These are phyloP conservation scores for Diaporthe nobilis DNA, from an alignment of 2,329 filamentous ascomycete species.

Conservation along the genomic window DNA sequence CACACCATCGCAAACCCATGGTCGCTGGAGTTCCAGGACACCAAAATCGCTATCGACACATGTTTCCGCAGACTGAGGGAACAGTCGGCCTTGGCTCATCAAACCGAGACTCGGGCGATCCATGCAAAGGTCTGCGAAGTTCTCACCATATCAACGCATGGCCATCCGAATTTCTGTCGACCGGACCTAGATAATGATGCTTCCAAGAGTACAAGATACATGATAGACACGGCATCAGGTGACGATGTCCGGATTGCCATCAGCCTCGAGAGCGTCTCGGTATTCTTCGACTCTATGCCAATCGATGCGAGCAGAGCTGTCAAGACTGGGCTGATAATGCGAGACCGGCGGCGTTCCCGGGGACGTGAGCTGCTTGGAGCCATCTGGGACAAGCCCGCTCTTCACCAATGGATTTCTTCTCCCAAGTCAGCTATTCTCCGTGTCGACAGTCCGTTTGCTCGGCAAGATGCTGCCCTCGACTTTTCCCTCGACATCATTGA, in stretches of 20 bases:
- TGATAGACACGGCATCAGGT: not conserved
- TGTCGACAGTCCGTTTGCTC: not conserved
- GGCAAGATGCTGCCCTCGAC: not conserved
- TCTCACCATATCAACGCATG: not conserved
- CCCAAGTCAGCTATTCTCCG: not conserved
- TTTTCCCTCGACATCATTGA: not conserved
- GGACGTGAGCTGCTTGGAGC: not conserved
- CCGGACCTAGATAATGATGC: not conserved
- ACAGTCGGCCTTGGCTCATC: not conserved
- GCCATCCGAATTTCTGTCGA: not conserved
- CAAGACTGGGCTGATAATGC: not conserved
- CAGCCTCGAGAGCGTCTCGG: not conserved
- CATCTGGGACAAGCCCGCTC: not conserved
- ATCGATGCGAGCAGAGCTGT: not conserved
- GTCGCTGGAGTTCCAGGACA: not conserved
- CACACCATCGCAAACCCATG: not conserved
- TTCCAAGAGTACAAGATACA: not conserved
- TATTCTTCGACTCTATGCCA: not conserved
- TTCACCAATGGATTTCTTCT: not conserved
- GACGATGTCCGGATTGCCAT: not conserved
- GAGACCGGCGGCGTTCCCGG: conserved; percentile 1
- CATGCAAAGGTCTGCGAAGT: not conserved
- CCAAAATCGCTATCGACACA: not conserved
- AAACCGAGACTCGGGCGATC: not conserved
- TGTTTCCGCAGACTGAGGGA: not conserved